Evolutionary conservation across 306 rosid genomes (phyloP), one percentile per base, ranked within the genome.

Genomic region (Casuarina glauca): DNA sequence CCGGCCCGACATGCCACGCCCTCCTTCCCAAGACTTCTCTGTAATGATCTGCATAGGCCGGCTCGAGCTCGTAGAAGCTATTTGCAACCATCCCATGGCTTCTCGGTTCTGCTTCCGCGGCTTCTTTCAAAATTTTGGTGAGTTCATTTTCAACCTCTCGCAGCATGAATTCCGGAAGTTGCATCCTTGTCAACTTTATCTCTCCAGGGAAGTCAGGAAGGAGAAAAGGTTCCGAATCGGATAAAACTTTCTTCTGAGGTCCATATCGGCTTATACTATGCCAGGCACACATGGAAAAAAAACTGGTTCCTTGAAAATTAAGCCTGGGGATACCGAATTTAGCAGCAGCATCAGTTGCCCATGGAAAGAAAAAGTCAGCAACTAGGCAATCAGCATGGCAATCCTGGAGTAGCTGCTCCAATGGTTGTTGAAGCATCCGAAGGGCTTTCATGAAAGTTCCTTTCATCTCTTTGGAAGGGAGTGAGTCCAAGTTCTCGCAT

Each of bases 1-100:
- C 42, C 0, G 96, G 96, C 7, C 96, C 96, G 2, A 88, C 74
- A 13, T 83, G 91, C 91, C 96, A 90, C 10, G 83, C 80, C 68
- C 20, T 86, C 50, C 74, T 76, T 26, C 32, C 32, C 32, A 26
- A 26, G 1, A 26, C 32, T 26, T 26, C 1, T 26, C 32, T 26
- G 32, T 48, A 85, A 41, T 85, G 43, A 75, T 91, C 85, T 4
- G 84, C 85, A 74, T 87, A 88, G 1, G 51, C 83, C 3, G 49
- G 53, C 63, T 88, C 95, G 0, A 88, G 92, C 51, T 88, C 95
- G 6, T 85, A 84, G 49, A 88, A 85, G 73, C 87, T 91, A 50
- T 91, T 85, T 7, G 79, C 73, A 50, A 91, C 54, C 68, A 86
- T 77, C 1, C 93, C 91, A 78, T 79, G 86, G 60, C 91, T 84